Base-by-base conservation (phyloP, 2,329 filamentous ascomycete genomes). In the Claviceps sp. region DNA sequence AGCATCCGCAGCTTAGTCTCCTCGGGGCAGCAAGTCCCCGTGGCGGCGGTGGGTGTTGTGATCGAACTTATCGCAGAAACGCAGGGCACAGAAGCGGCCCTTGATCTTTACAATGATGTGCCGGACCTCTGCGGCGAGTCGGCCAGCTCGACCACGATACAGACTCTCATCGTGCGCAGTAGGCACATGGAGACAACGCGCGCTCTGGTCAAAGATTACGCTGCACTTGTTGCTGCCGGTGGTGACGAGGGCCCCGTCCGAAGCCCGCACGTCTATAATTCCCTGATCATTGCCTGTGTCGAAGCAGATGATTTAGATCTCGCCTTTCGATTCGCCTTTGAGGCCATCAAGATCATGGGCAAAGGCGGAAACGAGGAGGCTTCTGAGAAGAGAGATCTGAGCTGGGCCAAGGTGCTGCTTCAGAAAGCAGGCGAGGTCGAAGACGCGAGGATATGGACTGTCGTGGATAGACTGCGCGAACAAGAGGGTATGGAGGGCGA, bases 1-100 rank as follows among this genome's bases (percentile, higher is more conserved):
- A 69, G 75, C 1, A 72, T 95, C 13, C 71, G 78, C 48, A 63
- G 71, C 0, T 68, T 89, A 51, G 57, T 60, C n/a, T 47, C 59
- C 50, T 54, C 63, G 11, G 55, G 63, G 16, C n/a, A 52, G 8
- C 58, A 68, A 5, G 64, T 68, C 5, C 72, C 73, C 18, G 63
- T 73, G 20, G 62, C 63, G 11, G 62, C 61, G 3, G 58, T 68
- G 7, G 60, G 59, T 34, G 67, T 65, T 2, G 58, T 69, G 3
- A 48, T 72, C 16, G 68, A 71, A 47, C 66, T 62, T 22, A 57
- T 61, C 22, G 63, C 65, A 22, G 56, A 62, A 48, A 43, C 51
- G 3, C 56, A 55, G 13, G 65, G 64, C 20, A 60, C 61, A n/a
- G 62, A 61, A 30, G 58, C 56, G 43, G 66, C 65, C 9, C 60